These are phyloP conservation scores for Arthrobotrys pseudoclavata DNA, from an alignment of 2,329 filamentous ascomycete genomes.

Conservation along the genomic window DNA sequence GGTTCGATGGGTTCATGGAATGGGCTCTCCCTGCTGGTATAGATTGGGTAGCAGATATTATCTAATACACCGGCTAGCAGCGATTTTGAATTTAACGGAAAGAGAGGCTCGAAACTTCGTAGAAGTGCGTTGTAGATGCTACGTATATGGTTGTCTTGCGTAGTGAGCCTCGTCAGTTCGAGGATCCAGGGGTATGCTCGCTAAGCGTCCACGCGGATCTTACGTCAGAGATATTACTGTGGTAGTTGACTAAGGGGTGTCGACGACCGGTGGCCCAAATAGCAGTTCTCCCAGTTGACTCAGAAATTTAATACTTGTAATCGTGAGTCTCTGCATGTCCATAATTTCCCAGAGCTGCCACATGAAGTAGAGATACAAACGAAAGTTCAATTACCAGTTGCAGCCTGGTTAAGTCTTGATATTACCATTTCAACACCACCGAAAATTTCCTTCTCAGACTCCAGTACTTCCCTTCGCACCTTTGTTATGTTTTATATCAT, in stretches of 20 bases:
- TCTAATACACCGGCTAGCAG: background rate
- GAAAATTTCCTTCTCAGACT: background rate
- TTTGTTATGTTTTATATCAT: slow-evolving; percentile 1
- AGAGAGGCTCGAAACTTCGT: background rate
- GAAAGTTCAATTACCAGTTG: background rate
- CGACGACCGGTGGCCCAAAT: too few species aligned
- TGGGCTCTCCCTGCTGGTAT: background rate
- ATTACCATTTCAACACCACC: background rate
- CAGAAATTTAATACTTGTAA: too few species aligned
- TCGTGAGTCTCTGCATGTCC: too few species aligned
- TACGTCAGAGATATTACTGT: background rate
- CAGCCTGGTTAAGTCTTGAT: background rate
- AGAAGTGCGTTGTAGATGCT: background rate
- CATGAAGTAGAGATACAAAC: too few species aligned
- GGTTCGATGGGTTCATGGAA: background rate
- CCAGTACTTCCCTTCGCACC: too few species aligned
- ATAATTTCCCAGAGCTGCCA: too few species aligned
- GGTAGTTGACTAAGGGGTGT: slow-evolving; percentile 7
- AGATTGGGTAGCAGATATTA: background rate
- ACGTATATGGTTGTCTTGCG: background rate
- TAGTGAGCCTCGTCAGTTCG: slow-evolving; percentile 22
- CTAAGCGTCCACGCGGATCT: slow-evolving; percentile 22
- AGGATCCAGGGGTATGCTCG: background rate
- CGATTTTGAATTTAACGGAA: background rate
- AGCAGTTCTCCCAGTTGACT: too few species aligned